Evolutionary conservation across 2,329 filamentous ascomycete species (phyloP).

Genomic region (Ophiosphaerella narmari): DNA sequence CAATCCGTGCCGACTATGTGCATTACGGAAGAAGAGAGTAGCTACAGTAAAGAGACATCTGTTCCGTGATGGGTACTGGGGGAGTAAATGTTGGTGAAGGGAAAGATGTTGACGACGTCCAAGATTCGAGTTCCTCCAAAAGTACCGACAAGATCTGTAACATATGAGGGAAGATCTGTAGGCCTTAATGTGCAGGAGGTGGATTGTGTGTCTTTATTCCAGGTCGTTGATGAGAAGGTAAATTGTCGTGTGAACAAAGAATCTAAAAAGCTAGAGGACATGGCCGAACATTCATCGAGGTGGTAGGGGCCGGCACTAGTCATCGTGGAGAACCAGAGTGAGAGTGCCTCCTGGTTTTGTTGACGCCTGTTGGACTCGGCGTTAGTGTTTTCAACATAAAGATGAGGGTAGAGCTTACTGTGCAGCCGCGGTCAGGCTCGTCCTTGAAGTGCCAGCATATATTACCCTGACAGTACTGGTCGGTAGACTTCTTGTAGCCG

Average conservation of each 20-base stretch:
- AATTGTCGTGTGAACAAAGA: constrained; percentile 7
- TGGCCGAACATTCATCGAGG: neutral
- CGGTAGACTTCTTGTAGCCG: constrained; percentile 69
- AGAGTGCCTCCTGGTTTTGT: constrained; percentile 28
- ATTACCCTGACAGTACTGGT: constrained; percentile 61
- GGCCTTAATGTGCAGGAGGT: no score
- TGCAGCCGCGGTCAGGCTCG: constrained; percentile 66
- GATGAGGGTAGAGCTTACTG: constrained; percentile 61
- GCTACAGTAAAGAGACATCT: constrained; percentile 15
- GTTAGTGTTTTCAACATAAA: neutral
- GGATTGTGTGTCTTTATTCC: constrained; percentile 5
- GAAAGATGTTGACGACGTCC: constrained; percentile 1
- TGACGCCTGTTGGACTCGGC: constrained; percentile 22
- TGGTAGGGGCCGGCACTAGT: constrained; percentile 10
- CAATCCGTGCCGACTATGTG: constrained; percentile 6
- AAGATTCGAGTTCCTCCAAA: constrained; percentile 26
- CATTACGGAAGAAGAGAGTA: constrained; percentile 13
- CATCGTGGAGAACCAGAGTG: constrained; percentile 34
- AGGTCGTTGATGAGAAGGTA: constrained; percentile 2
- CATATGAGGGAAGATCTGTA: constrained; percentile 3
- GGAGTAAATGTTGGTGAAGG: constrained; percentile 6
- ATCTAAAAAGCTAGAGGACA: constrained; percentile 4
- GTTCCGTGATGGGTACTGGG: neutral
- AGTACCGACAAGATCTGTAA: constrained; percentile 25
- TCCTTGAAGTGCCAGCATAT: constrained; percentile 50